phyloP scores from a whole-genome alignment of 768 basidiomycete species.

The Lentinula lateritia region DNA sequence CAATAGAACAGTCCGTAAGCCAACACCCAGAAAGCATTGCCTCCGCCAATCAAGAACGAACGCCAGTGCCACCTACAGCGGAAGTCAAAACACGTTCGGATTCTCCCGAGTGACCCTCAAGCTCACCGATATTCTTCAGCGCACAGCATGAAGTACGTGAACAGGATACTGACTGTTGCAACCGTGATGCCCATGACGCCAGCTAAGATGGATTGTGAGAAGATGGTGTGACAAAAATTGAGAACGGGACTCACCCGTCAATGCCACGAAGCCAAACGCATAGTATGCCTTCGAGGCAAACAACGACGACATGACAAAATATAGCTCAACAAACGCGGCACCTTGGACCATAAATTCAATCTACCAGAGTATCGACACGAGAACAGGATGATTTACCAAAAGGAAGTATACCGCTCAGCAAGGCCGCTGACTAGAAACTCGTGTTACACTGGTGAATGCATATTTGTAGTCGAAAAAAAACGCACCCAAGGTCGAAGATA shows the following conservation, averaged over 20 bases:
- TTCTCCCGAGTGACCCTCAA: not conserved
- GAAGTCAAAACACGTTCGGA: not conserved
- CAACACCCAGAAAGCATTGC: slow-evolving; percentile 88
- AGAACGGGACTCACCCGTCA: slow-evolving; percentile 39
- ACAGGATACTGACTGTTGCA: slow-evolving; percentile 85
- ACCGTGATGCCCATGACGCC: slow-evolving; percentile 80
- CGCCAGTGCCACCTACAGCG: slow-evolving; percentile 89
- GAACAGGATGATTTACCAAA: slow-evolving; percentile 51
- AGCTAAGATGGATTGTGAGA: slow-evolving; percentile 22
- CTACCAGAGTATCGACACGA: not conserved
- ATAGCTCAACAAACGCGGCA: slow-evolving; percentile 92
- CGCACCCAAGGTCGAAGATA: slow-evolving; percentile 80
- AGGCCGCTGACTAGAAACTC: slow-evolving; percentile 49
- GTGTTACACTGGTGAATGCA: not conserved
- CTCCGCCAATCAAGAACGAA: slow-evolving; percentile 87
- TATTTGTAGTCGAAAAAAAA: slow-evolving; percentile 9
- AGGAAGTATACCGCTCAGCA: slow-evolving; percentile 88
- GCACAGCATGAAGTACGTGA: slow-evolving; percentile 87
- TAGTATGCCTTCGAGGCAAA: slow-evolving; percentile 93
- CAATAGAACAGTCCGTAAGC: slow-evolving; percentile 88
- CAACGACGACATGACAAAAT: slow-evolving; percentile 85
- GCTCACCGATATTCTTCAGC: slow-evolving; percentile 88
- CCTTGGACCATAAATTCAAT: slow-evolving; percentile 35
- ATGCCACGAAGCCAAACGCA: slow-evolving; percentile 91
- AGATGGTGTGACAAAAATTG: no score